These are phyloP conservation scores for Sordariomycetes sp. DNA, from an alignment of 2,329 filamentous ascomycete genomes.

Conservation along the genomic window DNA sequence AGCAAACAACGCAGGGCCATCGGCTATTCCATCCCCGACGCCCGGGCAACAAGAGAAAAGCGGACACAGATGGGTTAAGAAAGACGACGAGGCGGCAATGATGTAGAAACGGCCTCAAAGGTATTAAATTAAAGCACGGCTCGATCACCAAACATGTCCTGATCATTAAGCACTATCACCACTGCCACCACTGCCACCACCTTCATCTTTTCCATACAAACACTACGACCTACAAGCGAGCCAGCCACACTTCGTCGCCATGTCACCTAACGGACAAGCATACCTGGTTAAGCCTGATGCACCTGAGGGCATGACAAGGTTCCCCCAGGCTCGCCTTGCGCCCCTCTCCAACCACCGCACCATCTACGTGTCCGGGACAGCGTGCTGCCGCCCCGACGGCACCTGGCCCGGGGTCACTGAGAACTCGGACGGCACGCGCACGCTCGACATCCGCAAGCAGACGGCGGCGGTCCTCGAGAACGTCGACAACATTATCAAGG, in stretches of 20 bases:
- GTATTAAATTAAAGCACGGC: too few relatives aligned
- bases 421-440: slow-evolving; percentile 21
- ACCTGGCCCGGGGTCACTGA: slow-evolving; percentile 21
- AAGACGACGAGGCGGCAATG: too few relatives aligned
- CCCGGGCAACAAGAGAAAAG: too few relatives aligned
- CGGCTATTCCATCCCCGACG: too few relatives aligned
- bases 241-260: slow-evolving; percentile 5
- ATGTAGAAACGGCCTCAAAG: too few relatives aligned
- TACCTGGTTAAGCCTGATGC: slow-evolving; percentile 20
- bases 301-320: slow-evolving; percentile 15
- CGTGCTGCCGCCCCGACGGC: slow-evolving; percentile 21
- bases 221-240: neutral
- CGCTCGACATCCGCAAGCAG: slow-evolving; percentile 22
- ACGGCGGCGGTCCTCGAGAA: slow-evolving; percentile 25
- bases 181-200: neutral
- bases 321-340: slow-evolving; percentile 23
- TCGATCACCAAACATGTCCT: neutral
- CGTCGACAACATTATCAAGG: slow-evolving; percentile 25
- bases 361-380: slow-evolving; percentile 27
- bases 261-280: slow-evolving; percentile 21
- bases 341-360: slow-evolving; percentile 19
- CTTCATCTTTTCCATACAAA: neutral
- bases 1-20: too few relatives aligned
- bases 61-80: too few relatives aligned
- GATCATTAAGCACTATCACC: neutral